A percentile compares a stretch with the other conserved stretches of the same genome.
phyloP scores from a whole-genome alignment of 2,329 filamentous ascomycete genomes.

The Fusarium sp. region DNA sequence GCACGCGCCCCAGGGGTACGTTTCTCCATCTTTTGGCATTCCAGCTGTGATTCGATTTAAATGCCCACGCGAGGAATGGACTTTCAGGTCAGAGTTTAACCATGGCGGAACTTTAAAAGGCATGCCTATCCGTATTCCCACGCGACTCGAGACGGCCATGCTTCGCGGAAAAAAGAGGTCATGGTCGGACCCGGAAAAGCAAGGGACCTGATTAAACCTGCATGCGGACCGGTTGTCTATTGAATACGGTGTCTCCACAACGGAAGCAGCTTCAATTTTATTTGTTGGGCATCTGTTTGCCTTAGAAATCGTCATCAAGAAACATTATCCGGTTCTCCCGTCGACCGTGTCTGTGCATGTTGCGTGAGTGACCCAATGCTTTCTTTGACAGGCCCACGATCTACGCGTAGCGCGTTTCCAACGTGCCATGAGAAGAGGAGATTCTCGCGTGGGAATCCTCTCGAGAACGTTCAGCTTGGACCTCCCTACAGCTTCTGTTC shows the following conservation, averaged over 20 bases:
- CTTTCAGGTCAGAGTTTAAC: background rate
- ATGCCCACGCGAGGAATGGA: background rate
- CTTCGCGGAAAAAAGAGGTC: no score
- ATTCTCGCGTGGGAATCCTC: background rate
- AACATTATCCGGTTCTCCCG: background rate
- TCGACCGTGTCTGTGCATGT: background rate
- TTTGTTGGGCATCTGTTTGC: constrained; percentile 4
- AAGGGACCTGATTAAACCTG: constrained; percentile 9
- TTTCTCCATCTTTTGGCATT: background rate
- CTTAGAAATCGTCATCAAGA: background rate
- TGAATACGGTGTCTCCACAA: constrained; percentile 2
- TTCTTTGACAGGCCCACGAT: constrained; percentile 3
- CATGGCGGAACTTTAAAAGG: background rate
- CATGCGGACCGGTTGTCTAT: background rate
- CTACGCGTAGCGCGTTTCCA: constrained; percentile 10
- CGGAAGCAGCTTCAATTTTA: background rate
- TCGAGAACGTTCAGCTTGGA: background rate
- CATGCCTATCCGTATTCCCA: background rate
- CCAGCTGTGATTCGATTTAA: background rate
- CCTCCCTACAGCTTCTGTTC: background rate
- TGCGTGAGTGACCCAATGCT: background rate
- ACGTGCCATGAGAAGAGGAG: background rate
- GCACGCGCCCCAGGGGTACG: background rate
- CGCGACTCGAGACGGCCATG: background rate
- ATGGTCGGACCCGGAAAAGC: background rate